Evolutionary conservation across 139 green algal species (phyloP), one percentile per base, ranked within the genome.

Genomic region (Desmodesmus armatus): DNA sequence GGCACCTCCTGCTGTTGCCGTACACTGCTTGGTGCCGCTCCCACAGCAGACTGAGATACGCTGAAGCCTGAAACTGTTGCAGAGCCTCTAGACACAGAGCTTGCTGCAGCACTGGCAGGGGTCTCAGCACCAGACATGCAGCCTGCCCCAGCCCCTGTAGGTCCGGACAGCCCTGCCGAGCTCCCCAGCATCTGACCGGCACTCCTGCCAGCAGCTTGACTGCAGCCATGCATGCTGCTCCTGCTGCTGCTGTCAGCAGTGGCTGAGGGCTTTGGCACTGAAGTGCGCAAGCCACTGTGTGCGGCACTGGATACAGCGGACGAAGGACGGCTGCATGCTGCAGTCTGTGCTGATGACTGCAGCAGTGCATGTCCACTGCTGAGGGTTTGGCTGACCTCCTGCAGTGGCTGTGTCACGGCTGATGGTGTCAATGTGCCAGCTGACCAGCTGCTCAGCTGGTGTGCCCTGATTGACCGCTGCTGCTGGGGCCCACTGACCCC

Each of bases 381-480:
- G n/a, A n/a, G n/a, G n/a, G n/a, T n/a, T n/a, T n/a, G n/a, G n/a
- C n/a, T n/a, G n/a, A n/a, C n/a, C n/a, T n/a, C n/a, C n/a, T n/a
- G n/a, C n/a, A n/a, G n/a, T n/a, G n/a, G n/a, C n/a, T n/a, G n/a
- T n/a, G n/a, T n/a, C n/a, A n/a, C n/a, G n/a, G n/a, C n/a, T 19
- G 60, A 39, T n/a, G 60, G 7, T 69, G 60, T 69, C 7, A 69
- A 69, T n/a, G 60, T 69, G 60, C 27, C 60, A 39, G 60, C 60
- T 39, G 60, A 25, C 60, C 35, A 39, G 6, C 60, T 69, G 60
- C n/a, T 69, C n/a, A 69, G 60, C 60, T 69, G 60, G n/a, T 69
- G 60, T 2, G 27, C 60, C 60, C 60, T 69, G 17, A 69, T 5
- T 37, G 60, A 69, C n/a, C 2, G 3, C 47, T 58, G 47, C 47